These are phyloP conservation scores for Volutella citrinella DNA, from an alignment of 2,329 filamentous ascomycete genomes.

Conservation along the genomic window DNA sequence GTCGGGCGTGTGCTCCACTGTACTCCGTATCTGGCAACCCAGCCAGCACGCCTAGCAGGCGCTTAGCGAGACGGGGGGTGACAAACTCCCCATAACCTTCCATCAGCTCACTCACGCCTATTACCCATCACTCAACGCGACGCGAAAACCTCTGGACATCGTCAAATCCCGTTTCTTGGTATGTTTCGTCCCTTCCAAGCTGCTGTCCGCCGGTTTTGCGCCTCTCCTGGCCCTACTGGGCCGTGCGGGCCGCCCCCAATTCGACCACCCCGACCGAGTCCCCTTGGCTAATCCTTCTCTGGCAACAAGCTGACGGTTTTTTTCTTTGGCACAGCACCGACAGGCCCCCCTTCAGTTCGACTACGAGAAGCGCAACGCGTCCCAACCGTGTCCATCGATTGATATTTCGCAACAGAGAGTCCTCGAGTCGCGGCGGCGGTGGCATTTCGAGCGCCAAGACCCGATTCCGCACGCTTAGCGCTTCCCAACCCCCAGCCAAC, in stretches of 20 bases:
- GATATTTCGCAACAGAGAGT: too few species aligned
- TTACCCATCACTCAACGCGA: conserved; percentile 21
- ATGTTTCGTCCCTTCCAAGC: conserved; percentile 13
- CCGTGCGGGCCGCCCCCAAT: conserved; percentile 7
- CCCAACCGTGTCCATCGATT: conserved; percentile 2
- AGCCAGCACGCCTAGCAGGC: conserved; percentile 31
- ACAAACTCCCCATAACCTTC: conserved; percentile 25
- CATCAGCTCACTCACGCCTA: conserved; percentile 27
- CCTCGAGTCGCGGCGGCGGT: too few species aligned
- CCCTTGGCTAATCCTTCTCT: conserved; percentile 9
- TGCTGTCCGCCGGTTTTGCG: conserved; percentile 1
- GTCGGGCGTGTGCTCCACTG: conserved; percentile 30
- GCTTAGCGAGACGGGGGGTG: conserved; percentile 28
- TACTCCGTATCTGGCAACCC: conserved; percentile 22
- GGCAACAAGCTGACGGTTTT: conserved; percentile 22
- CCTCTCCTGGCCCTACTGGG: conserved; percentile 1
- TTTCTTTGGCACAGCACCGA: conserved; percentile 14
- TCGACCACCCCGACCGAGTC: conserved; percentile 11
- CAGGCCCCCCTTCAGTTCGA: conserved; percentile 10
- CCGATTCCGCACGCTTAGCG: too few species aligned
- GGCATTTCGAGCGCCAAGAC: too few species aligned
- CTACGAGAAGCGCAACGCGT: conserved; percentile 10
- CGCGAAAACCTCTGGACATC: conserved; percentile 23
- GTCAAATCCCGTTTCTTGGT: conserved; percentile 22
- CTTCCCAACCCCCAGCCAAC: conserved; percentile 15